Base-by-base conservation (phyloP, 2,329 filamentous ascomycete species). In the Xylariales sp. region DNA sequence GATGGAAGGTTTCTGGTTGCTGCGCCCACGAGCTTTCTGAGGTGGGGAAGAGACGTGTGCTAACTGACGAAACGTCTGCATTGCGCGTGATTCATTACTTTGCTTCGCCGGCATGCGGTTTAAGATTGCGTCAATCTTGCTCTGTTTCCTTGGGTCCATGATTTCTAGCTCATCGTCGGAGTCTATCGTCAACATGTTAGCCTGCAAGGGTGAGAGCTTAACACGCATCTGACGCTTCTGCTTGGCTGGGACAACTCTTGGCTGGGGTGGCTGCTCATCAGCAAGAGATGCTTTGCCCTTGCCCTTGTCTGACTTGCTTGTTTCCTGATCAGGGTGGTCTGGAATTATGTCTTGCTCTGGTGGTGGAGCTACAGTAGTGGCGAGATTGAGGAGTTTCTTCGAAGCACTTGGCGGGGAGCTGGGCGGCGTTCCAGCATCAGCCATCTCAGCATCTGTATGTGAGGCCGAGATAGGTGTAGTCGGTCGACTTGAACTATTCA, bases 61-160 rank as follows among this genome's bases (percentile, higher is more conserved):
- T 12, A 95, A 75, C 40, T 79, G 76, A 41, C 83, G 83, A n/a
- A 93, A 67, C 13, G 74, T 76, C 18, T 82, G 72, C 42, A 91
- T 66, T 0, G 84, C 79, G 18, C 70, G 69, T 2, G 76, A 67
- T 50, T 86, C 81, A 37, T 79, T 70, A n/a, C 72, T 62, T 53
- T 78, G 79, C 53, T 74, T 79, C 34, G 68, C 65, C 0, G 83
- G 85, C 3, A 84, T 59, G 13, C 76, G 81, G 52, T 88, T 79
- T 48, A 94, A 90, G 3, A 88, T 74, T n/a, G 68, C 64, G 41
- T 76, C 69, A 18, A 81, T 53, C 47, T 69, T 79, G 53, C 65
- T 68, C 46, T 72, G 74, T 35, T 63, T 63, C 35, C 63, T 63
- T 2, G 65, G 56, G 19, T 57, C 57, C 15, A 65, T 63, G 43